phyloP scores from a whole-genome alignment of 306 rosid species.

The Echinosophora koreensis region DNA sequence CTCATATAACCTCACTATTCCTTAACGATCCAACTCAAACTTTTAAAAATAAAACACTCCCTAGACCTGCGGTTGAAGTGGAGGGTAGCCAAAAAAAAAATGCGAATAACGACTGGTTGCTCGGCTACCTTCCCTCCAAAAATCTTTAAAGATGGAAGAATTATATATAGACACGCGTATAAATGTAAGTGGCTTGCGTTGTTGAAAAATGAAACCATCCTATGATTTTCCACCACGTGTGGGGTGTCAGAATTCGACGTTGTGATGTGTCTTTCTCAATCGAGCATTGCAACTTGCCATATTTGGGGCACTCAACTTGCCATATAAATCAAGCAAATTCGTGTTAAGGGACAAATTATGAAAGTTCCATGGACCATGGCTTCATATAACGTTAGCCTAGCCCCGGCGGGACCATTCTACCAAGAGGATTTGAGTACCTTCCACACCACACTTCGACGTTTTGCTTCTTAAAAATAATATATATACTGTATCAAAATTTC shows the following conservation, averaged over 20 bases:
- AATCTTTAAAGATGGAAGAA: no score
- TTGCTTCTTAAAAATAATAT: not conserved
- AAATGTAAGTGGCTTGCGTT: no score
- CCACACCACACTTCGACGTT: not conserved
- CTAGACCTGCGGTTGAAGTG: no score
- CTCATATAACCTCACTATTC: no score
- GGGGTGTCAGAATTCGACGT: not conserved
- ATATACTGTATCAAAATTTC: not conserved
- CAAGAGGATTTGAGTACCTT: not conserved
- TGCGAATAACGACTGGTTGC: no score
- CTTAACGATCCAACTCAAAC: no score
- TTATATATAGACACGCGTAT: no score
- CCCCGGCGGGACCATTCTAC: conserved; percentile 22
- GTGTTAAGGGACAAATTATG: conserved; percentile 16
- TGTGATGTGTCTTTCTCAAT: conserved; percentile 3
- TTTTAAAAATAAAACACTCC: no score
- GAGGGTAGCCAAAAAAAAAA: no score
- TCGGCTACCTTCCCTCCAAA: no score
- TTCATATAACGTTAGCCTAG: not conserved
- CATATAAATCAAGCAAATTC: not conserved
- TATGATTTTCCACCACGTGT: conserved; percentile 13
- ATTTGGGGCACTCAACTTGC: conserved; percentile 33
- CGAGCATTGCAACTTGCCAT: conserved; percentile 22
- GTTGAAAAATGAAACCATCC: not conserved
- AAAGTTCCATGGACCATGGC: not conserved